phyloP scores from a whole-genome alignment of 192 early-diverging fungal species.

The Phlyctochytrium arcticum region DNA sequence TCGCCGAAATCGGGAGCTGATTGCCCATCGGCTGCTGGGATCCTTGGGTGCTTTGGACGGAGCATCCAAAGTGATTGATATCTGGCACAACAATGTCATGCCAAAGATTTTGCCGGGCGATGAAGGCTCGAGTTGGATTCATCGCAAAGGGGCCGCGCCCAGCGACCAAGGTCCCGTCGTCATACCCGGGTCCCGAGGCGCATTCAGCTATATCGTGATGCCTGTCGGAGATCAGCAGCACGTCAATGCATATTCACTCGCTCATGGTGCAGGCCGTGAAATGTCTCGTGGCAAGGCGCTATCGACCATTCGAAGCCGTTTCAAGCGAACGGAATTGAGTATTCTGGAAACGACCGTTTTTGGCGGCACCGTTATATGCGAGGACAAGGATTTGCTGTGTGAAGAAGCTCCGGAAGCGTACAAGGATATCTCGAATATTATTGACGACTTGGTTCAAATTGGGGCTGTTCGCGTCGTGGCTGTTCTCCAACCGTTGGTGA shows the following conservation, averaged over 20 bases:
- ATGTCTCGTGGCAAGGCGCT: conserved; percentile 44
- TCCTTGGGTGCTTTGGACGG: conserved; percentile 28
- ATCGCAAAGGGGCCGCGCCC: conserved; percentile 61
- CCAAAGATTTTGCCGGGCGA: conserved; percentile 17
- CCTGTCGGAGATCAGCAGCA: conserved; percentile 36
- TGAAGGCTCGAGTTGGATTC: conserved; percentile 36
- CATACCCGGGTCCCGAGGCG: conserved; percentile 56
- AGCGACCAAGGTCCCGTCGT: conserved; percentile 47
- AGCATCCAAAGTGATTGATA: conserved; percentile 41
- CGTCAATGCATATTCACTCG: conserved; percentile 48
- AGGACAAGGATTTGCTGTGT: conserved; percentile 47
- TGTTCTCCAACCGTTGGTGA: conserved; percentile 47
- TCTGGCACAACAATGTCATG: conserved; percentile 60
- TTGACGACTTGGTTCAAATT: conserved; percentile 40
- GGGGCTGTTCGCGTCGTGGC: conserved; percentile 46
- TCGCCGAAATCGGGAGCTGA: conserved; percentile 46
- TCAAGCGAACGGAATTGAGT: not conserved
- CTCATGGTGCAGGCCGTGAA: conserved; percentile 56
- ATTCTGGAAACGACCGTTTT: conserved; percentile 36
- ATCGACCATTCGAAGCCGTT: not conserved
- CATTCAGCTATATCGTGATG: conserved; percentile 53
- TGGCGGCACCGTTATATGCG: conserved; percentile 54
- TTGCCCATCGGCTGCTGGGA: conserved; percentile 46
- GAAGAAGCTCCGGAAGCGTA: conserved; percentile 60
- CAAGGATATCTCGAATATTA: conserved; percentile 53